phyloP scores from a whole-genome alignment of 805 yeast genomes.

The Metschnikowia proteae region DNA sequence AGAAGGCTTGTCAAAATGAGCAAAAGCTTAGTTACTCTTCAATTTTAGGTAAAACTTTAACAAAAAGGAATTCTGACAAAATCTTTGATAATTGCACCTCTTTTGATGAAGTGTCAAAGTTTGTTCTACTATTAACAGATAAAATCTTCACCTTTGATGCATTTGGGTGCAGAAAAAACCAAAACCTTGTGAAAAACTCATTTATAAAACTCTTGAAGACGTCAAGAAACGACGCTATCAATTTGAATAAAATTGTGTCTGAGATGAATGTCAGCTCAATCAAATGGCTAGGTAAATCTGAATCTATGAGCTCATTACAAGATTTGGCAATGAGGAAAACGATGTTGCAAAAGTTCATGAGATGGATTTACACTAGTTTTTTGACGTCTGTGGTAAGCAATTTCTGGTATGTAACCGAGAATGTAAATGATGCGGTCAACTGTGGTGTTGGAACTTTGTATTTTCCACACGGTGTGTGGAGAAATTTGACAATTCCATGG shows the following conservation, averaged over 20 bases:
- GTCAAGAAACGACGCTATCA: conserved; percentile 30
- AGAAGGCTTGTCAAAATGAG: conserved; percentile 27
- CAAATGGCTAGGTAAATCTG: conserved; percentile 49
- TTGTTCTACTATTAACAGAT: conserved; percentile 41
- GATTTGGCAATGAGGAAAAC: conserved; percentile 38
- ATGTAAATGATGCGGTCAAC: conserved; percentile 1
- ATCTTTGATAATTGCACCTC: conserved; percentile 33
- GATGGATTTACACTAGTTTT: conserved; percentile 55
- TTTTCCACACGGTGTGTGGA: conserved; percentile 63
- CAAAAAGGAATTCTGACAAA: conserved; percentile 16
- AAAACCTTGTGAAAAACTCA: conserved; percentile 4
- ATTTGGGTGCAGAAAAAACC: conserved; percentile 52
- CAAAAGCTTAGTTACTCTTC: not conserved
- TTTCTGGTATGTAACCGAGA: conserved; percentile 67
- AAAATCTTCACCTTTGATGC: conserved; percentile 47
- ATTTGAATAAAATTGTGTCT: conserved; percentile 27
- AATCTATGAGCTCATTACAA: conserved; percentile 29
- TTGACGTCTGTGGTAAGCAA: conserved; percentile 45
- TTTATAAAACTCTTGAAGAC: conserved; percentile 4
- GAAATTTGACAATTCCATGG: conserved; percentile 38
- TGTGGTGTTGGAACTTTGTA: conserved; percentile 35
- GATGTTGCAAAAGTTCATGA: conserved; percentile 41
- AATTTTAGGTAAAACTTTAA: conserved; percentile 24
- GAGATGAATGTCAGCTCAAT: conserved; percentile 44
- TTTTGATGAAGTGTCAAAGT: conserved; percentile 35